phyloP scores from a whole-genome alignment of 2,329 filamentous ascomycete genomes.

The Domatiomyces catenatus region DNA sequence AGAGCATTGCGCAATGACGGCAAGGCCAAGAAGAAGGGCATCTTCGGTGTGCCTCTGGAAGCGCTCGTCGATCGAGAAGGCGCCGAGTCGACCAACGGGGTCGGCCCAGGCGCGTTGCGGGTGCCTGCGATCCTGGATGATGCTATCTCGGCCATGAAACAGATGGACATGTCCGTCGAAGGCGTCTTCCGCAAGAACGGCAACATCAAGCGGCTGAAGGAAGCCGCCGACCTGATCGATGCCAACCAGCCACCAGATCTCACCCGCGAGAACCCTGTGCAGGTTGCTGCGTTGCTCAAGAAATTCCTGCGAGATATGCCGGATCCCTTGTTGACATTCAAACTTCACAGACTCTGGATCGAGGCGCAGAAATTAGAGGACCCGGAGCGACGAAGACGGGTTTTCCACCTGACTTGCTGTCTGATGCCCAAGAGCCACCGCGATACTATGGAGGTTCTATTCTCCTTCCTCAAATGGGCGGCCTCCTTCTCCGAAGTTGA shows the following conservation, averaged over 20 bases:
- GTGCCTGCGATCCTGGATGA: conserved; percentile 94
- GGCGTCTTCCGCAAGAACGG: conserved; percentile 98
- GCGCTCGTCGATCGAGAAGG: conserved; percentile 82
- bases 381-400: conserved; percentile 62
- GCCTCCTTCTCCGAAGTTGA: conserved; percentile 95
- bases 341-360: conserved; percentile 82
- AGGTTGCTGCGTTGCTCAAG: conserved; percentile 84
- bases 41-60: conserved; percentile 82
- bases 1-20: conserved; percentile 81
- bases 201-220: conserved; percentile 86
- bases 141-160: conserved; percentile 82
- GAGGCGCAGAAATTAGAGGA: conserved; percentile 77
- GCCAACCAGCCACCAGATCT: conserved; percentile 73
- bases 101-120: conserved; percentile 77
- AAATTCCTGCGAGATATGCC: conserved; percentile 89
- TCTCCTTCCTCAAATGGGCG: conserved; percentile 93
- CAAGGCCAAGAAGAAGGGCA: conserved; percentile 76
- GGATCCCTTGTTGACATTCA: conserved; percentile 86
- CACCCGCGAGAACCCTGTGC: conserved; percentile 76
- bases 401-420: conserved; percentile 83
- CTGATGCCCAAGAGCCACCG: conserved; percentile 81
- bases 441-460: conserved; percentile 87
- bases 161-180: conserved; percentile 98
- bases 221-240: conserved; percentile 74
- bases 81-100: conserved; percentile 92